phyloP scores from a whole-genome alignment of 768 basidiomycete genomes.

The Suillus ampliporus region DNA sequence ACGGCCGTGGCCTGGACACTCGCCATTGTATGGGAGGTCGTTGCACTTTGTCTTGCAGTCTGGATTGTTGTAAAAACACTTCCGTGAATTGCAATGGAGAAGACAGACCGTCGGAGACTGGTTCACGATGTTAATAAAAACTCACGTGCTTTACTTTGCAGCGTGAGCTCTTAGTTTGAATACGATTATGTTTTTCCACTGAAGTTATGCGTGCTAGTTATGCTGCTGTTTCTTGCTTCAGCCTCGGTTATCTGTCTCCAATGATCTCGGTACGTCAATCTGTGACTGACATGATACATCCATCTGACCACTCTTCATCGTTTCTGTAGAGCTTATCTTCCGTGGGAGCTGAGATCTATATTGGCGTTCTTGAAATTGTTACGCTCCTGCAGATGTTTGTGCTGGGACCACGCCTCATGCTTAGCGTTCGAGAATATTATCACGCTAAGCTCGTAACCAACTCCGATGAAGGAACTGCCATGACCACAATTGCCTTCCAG shows the following conservation, averaged over 20 bases:
- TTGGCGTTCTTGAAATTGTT: not conserved
- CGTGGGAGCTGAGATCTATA: not conserved
- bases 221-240: constrained; percentile 7
- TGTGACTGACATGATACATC: not conserved
- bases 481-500: not conserved
- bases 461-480: not conserved
- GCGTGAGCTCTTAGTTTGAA: not conserved
- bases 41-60: not conserved
- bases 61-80: not conserved
- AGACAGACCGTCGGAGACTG: not conserved
- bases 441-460: not conserved
- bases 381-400: constrained; percentile 1
- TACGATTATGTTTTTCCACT: not conserved
- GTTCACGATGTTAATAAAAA: not conserved
- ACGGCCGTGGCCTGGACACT: not conserved
- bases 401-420: constrained; percentile 3
- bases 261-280: not conserved
- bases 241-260: not conserved
- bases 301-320: not conserved
- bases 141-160: constrained; percentile 4
- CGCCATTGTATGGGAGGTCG: not conserved
- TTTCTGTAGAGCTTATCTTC: not conserved
- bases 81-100: not conserved
- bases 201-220: not conserved
- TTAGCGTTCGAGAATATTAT: constrained; percentile 4